Percentiles rank a stretch among this genome's conserved stretches.
These are phyloP conservation scores for Penicillium rolfsii DNA, from an alignment of 2,329 filamentous ascomycete species.

Conservation along the genomic window DNA sequence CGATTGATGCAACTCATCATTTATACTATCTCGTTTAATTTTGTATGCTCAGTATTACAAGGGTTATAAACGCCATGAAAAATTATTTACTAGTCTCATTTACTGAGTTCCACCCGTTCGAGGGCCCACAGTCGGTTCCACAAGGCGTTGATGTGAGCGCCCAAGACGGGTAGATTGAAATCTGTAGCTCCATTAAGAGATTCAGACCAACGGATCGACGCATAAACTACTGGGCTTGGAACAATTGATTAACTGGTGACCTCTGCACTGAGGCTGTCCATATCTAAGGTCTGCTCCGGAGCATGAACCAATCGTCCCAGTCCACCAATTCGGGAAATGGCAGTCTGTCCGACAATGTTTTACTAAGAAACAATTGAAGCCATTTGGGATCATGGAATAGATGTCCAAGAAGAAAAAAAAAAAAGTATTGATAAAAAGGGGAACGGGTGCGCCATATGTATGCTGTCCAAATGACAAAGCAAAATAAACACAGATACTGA, in stretches of 20 bases:
- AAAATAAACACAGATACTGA: constrained; percentile 8
- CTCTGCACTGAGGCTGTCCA: neutral
- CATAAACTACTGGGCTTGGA: neutral
- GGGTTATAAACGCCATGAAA: neutral
- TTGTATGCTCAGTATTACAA: neutral
- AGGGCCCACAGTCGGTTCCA: no score
- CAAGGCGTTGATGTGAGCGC: no score
- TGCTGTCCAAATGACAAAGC: constrained; percentile 15
- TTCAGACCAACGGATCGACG: neutral
- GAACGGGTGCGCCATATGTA: constrained; percentile 20
- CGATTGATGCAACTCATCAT: neutral
- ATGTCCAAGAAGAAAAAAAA: neutral
- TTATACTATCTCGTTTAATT: neutral
- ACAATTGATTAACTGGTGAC: neutral
- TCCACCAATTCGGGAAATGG: neutral
- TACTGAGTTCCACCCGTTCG: neutral
- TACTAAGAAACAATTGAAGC: constrained; percentile 17
- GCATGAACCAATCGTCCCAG: neutral
- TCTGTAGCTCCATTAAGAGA: neutral
- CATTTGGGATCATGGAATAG: constrained; percentile 15
- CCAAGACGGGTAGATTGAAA: neutral
- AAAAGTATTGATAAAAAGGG: neutral
- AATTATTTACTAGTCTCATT: neutral
- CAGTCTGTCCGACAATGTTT: constrained; percentile 11
- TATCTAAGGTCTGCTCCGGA: no score